These are phyloP conservation scores for Uronychia binucleata DNA, from an alignment of 73 alveolate species.

Conservation along the genomic window DNA sequence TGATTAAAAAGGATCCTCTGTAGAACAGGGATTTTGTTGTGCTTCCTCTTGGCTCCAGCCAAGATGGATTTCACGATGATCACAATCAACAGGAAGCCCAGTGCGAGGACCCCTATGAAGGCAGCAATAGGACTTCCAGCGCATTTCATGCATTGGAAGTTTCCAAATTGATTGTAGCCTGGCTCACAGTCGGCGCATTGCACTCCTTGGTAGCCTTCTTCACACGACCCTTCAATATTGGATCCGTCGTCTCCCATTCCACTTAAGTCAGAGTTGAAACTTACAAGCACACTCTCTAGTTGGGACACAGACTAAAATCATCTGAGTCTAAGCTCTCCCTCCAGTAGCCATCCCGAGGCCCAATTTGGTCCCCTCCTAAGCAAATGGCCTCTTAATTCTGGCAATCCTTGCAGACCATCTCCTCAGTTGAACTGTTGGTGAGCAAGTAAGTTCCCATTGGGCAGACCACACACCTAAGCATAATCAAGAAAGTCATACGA, in stretches of 20 bases:
- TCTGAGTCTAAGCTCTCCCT: constrained; percentile 13
- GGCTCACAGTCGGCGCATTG: constrained; percentile 46
- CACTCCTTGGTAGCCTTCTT: constrained; percentile 44
- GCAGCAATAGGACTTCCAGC: constrained; percentile 36
- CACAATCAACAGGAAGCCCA: neutral
- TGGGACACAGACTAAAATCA: constrained; percentile 7
- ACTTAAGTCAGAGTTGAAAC: neutral
- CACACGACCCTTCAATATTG: constrained; percentile 18
- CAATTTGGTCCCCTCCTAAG: constrained; percentile 3
- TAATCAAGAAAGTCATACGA: neutral
- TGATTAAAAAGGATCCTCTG: constrained; percentile 62
- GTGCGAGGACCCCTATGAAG: neutral
- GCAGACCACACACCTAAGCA: neutral
- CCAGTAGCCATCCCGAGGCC: constrained; percentile 40
- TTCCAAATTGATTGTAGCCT: constrained; percentile 43
- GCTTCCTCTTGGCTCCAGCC: constrained; percentile 43
- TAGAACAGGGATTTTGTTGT: constrained; percentile 52
- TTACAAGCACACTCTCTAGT: constrained; percentile 26
- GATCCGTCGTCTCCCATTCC: neutral
- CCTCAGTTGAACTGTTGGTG: neutral
- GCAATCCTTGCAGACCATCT: neutral
- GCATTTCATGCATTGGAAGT: constrained; percentile 40
- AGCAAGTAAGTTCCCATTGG: neutral
- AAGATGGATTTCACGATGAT: constrained; percentile 44
- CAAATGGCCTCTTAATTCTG: neutral